Conservation (phyloP, 176 grass and related monocot genomes). For the Tuctoria greenei region DNA sequence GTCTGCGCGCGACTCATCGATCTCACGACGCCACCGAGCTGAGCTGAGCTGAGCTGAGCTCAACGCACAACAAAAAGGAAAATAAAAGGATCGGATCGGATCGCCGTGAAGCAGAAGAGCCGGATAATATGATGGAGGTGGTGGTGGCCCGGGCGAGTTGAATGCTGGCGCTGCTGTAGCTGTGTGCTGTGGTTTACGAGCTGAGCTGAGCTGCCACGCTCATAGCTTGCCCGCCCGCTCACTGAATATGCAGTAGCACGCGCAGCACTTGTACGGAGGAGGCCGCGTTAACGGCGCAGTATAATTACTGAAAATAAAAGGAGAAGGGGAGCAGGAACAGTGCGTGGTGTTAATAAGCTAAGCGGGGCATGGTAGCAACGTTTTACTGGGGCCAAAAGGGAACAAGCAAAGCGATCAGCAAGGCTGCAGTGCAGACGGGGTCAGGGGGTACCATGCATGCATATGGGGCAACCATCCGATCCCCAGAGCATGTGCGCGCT, state of each 20-base stretch:
- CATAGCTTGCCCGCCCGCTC: not conserved
- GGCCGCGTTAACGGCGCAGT: not conserved
- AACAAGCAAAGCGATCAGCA: slow-evolving; percentile 29
- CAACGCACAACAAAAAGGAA: not conserved
- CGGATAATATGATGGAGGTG: slow-evolving; percentile 25
- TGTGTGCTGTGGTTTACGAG: slow-evolving; percentile 16
- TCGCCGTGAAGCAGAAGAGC: not conserved
- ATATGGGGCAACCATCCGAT: too few relatives aligned
- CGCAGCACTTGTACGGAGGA: slow-evolving; percentile 1
- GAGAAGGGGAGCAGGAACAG: too few relatives aligned
- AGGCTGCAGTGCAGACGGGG: slow-evolving; percentile 18
- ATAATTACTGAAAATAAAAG: not conserved
- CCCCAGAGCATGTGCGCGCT: slow-evolving; percentile 34
- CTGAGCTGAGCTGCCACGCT: slow-evolving; percentile 4
- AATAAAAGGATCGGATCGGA: not conserved
- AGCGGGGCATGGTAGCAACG: not conserved
- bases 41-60: not conserved
- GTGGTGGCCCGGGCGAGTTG: slow-evolving; percentile 23
- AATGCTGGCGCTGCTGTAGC: slow-evolving; percentile 10
- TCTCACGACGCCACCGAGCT: not conserved
- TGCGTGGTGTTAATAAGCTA: not conserved
- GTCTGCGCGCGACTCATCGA: slow-evolving; percentile 49
- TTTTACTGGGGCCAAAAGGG: slow-evolving; percentile 41
- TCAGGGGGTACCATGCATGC: slow-evolving; percentile 23
- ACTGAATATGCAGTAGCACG: not conserved